Evolutionary conservation across 2,329 filamentous ascomycete species (phyloP), one percentile per base, ranked within the genome.

Genomic region (Colletotrichum euphorbiae): DNA sequence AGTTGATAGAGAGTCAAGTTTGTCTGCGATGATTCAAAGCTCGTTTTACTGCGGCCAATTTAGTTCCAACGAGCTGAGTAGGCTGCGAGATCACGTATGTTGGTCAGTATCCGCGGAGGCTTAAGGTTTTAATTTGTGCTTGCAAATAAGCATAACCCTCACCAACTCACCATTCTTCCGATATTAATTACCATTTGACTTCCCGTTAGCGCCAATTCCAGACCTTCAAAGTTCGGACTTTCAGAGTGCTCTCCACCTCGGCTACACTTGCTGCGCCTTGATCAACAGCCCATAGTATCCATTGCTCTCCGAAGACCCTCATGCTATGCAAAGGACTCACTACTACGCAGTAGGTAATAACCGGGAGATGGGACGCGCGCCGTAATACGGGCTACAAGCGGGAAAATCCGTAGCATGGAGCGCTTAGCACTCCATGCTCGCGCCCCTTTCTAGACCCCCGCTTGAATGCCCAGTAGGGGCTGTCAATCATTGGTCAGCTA

Each of bases 111-210:
- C 36, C 36, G 17, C 54, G 38, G 48, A 52, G n/a, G 6, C 33
- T 6, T 38, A 21, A n/a, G 31, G 24, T 52, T 48, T 33, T 24
- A 56, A 36, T 36, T 15, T 42, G 51, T 48, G 17, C 38, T 63
- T 63, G 24, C 21, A 52, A 45, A 43, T 60, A 65, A 65, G 62
- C 62, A 65, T 65, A 54, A 60, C 28, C 21, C 15, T 43, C n/a
- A n/a, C 17, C 4, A 4, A 24, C 24, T 24, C 28, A 19, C 31
- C 9, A 28, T n/a, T 54, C 45, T 6, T 5, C 40, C 62, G 38
- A 65, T 36, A 36, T 45, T 5, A 17, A 60, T 21, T 45, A 21
- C 3, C 42, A 24, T 46, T 13, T 9, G 40, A 24, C 24, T 58
- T n/a, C 38, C 36, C 15, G 38, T 45, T 43, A 11, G 40, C 17